Evolutionary conservation across 768 basidiomycete species (phyloP).

Genomic region (Boletus fagicola): DNA sequence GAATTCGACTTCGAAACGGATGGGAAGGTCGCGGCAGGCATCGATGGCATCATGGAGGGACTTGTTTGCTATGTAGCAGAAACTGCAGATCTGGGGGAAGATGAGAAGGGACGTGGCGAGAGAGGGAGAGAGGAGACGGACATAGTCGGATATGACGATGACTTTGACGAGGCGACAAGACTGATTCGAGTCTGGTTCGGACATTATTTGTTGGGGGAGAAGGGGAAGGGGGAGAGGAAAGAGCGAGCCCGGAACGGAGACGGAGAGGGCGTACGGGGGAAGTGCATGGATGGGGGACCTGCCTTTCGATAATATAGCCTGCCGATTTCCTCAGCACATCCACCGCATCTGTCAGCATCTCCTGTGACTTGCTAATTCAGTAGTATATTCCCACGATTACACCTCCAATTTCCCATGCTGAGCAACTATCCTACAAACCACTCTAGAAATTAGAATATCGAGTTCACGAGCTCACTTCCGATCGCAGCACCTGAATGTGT

Average conservation of each 20-base stretch:
- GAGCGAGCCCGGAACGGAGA: background rate
- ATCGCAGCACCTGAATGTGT: conserved; percentile 41
- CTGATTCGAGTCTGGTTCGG: conserved; percentile 12
- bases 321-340: conserved; percentile 27
- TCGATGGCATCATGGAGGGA: conserved; percentile 38
- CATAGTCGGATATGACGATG: conserved; percentile 37
- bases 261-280: conserved; percentile 7
- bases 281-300: conserved; percentile 29
- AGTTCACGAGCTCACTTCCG: conserved; percentile 43
- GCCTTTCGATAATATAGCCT: conserved; percentile 27
- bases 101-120: conserved; percentile 5
- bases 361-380: conserved; percentile 18
- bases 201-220: conserved; percentile 14
- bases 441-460: conserved; percentile 40
- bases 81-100: conserved; percentile 30
- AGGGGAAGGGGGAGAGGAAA: background rate
- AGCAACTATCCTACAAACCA: conserved; percentile 14
- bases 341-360: conserved; percentile 34
- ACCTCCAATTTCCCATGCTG: conserved; percentile 18
- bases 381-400: conserved; percentile 24
- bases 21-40: conserved; percentile 32
- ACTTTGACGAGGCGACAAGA: conserved; percentile 27
- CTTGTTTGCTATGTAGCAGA: conserved; percentile 41
- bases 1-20: conserved; percentile 37
- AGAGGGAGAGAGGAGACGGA: conserved; percentile 14